A percentile compares a stretch with the other conserved stretches of the same genome.
Conservation (phyloP, 2,329 filamentous ascomycete genomes). For the Paecilomyces sp. region DNA sequence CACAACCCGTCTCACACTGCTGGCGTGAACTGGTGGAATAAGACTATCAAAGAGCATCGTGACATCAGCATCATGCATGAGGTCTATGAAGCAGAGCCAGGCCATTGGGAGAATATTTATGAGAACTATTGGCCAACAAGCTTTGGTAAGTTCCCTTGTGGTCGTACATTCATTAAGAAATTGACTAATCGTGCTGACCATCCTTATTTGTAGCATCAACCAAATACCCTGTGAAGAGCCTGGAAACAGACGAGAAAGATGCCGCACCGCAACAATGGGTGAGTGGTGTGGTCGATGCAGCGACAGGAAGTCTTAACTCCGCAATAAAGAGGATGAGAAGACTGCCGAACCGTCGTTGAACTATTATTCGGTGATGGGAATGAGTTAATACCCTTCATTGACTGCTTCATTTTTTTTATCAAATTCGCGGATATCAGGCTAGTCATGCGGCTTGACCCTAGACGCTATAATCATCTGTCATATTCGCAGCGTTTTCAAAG, state of each 20-base stretch:
- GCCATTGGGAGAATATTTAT: conserved; percentile 48
- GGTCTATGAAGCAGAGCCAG: conserved; percentile 40
- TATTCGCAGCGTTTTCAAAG: too few relatives aligned
- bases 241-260: neutral
- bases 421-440: too few relatives aligned
- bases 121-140: conserved; percentile 22
- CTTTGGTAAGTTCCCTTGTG: neutral
- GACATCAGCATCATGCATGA: conserved; percentile 51
- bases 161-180: conserved; percentile 11
- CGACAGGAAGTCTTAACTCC: neutral
- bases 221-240: neutral
- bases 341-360: neutral
- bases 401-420: too few relatives aligned
- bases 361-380: too few relatives aligned
- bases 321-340: neutral
- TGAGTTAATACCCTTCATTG: too few relatives aligned
- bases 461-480: too few relatives aligned
- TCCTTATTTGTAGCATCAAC: neutral
- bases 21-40: conserved; percentile 46
- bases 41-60: conserved; percentile 20
- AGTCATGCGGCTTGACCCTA: too few relatives aligned
- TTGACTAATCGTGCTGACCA: neutral
- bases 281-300: neutral
- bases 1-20: conserved; percentile 42
- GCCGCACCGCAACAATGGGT: neutral